Evolutionary conservation across 2,329 filamentous ascomycete genomes (phyloP).

Genomic region (Sphaceloma murrayae): DNA sequence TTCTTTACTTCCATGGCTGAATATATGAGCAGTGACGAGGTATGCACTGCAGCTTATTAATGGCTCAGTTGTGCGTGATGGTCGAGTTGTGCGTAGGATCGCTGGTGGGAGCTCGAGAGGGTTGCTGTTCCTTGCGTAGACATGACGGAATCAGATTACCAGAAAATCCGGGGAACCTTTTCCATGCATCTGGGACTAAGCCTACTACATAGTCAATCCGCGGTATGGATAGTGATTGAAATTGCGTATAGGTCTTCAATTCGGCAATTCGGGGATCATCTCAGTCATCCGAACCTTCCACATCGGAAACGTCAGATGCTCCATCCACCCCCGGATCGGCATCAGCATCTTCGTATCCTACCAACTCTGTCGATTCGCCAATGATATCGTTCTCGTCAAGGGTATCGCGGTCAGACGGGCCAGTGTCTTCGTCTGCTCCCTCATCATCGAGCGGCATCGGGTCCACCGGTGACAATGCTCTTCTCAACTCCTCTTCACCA

Average conservation of each 20-base stretch:
- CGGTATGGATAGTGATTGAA: too few relatives aligned
- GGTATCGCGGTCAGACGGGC: slow-evolving; percentile 7
- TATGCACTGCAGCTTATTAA: too few relatives aligned
- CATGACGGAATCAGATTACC: background rate
- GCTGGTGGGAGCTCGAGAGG: background rate
- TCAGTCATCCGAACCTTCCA: background rate
- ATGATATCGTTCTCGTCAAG: slow-evolving; percentile 8
- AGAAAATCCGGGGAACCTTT: background rate
- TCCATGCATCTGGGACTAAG: too few relatives aligned
- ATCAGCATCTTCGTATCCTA: slow-evolving; percentile 22
- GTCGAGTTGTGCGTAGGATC: too few relatives aligned
- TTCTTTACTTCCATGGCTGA: background rate
- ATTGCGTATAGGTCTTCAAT: too few relatives aligned
- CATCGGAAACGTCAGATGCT: slow-evolving; percentile 11
- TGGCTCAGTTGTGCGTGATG: too few relatives aligned
- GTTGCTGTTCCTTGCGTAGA: background rate
- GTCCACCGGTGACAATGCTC: slow-evolving; percentile 21
- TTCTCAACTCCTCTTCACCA: slow-evolving; percentile 17
- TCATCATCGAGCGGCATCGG: slow-evolving; percentile 26
- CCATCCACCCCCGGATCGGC: slow-evolving; percentile 15
- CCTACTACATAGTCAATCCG: too few relatives aligned
- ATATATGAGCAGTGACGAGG: background rate
- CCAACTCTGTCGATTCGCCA: slow-evolving; percentile 19
- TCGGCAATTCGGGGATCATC: background rate
- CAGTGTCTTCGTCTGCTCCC: slow-evolving; percentile 21